Conservation (phyloP, 2,329 filamentous ascomycete genomes). For the Rugonectria rugulosa region DNA sequence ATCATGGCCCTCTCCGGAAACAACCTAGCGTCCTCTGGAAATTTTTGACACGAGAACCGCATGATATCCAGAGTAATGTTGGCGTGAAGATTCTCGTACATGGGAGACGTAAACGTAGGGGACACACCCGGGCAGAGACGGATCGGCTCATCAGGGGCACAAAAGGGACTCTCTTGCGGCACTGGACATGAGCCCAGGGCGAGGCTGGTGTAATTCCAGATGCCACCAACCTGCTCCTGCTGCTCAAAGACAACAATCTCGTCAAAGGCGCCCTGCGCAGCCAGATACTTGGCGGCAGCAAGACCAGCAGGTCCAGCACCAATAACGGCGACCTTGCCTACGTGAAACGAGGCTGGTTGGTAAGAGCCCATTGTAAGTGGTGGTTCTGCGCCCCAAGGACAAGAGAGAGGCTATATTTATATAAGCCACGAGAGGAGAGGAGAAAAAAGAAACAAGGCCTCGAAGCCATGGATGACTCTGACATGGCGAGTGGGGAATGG, state of each 20-base stretch:
- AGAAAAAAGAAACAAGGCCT: slow-evolving; percentile 16
- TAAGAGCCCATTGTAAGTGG: slow-evolving; percentile 41
- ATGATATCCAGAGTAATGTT: slow-evolving; percentile 87
- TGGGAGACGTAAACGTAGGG: slow-evolving; percentile 78
- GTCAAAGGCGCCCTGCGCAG: slow-evolving; percentile 72
- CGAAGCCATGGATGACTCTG: slow-evolving; percentile 20
- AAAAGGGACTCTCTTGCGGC: slow-evolving; percentile 73
- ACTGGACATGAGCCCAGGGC: slow-evolving; percentile 59
- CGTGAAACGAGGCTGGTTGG: slow-evolving; percentile 49
- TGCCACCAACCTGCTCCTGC: slow-evolving; percentile 76
- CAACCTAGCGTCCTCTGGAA: slow-evolving; percentile 69
- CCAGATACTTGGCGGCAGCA: slow-evolving; percentile 80
- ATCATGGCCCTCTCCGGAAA: slow-evolving; percentile 79
- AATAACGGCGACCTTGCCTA: slow-evolving; percentile 76
- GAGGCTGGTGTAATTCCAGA: slow-evolving; percentile 80
- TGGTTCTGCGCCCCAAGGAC: too few relatives aligned
- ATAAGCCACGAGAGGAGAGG: not conserved
- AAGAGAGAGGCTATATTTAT: too few relatives aligned
- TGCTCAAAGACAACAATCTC: slow-evolving; percentile 84
- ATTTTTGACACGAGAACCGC: slow-evolving; percentile 76
- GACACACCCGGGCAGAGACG: slow-evolving; percentile 50
- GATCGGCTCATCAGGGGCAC: slow-evolving; percentile 69
- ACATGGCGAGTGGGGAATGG: slow-evolving; percentile 33
- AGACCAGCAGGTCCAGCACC: slow-evolving; percentile 85
- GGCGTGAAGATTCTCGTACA: slow-evolving; percentile 84